These are phyloP conservation scores for Cladochytrium tenue DNA, from an alignment of 371 early-diverging fungal species.

Conservation along the genomic window DNA sequence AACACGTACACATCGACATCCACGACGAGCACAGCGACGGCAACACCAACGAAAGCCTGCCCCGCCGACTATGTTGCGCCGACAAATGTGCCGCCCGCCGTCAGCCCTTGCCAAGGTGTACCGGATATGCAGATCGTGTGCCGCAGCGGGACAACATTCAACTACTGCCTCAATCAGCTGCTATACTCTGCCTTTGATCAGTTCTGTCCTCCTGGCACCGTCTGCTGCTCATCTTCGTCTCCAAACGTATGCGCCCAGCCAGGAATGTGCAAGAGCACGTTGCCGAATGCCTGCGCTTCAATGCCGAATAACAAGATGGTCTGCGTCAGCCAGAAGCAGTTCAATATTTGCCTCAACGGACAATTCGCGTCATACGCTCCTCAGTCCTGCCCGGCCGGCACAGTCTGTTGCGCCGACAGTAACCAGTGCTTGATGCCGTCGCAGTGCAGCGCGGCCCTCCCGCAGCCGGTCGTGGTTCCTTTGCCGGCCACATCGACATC, in stretches of 20 bases:
- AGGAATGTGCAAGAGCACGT: neutral
- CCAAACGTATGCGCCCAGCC: neutral
- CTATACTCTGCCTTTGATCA: neutral
- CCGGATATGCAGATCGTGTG: conserved; percentile 19
- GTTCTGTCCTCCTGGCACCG: conserved; percentile 16
- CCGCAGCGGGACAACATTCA: conserved; percentile 11
- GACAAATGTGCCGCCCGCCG: neutral
- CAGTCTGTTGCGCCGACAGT: conserved; percentile 18
- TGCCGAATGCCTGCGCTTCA: neutral
- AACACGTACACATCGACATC: neutral
- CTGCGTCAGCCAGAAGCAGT: neutral
- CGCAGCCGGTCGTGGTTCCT: neutral
- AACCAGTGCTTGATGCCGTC: conserved; percentile 1
- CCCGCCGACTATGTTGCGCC: neutral
- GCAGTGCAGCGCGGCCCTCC: conserved; percentile 9
- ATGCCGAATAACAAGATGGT: neutral
- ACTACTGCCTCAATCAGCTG: conserved; percentile 17
- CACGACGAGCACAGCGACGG: neutral
- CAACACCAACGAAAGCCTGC: neutral
- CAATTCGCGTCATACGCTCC: neutral
- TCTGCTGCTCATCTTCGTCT: conserved; percentile 6
- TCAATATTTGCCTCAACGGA: neutral
- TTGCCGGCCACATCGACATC: too few relatives aligned
- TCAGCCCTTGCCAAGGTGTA: conserved; percentile 2
- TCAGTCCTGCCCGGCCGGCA: conserved; percentile 13